A percentile compares a stretch with the other conserved stretches of the same genome.
Evolutionary conservation across 2,329 filamentous ascomycete genomes (phyloP).

Genomic region (Monosporascus cannonballus): DNA sequence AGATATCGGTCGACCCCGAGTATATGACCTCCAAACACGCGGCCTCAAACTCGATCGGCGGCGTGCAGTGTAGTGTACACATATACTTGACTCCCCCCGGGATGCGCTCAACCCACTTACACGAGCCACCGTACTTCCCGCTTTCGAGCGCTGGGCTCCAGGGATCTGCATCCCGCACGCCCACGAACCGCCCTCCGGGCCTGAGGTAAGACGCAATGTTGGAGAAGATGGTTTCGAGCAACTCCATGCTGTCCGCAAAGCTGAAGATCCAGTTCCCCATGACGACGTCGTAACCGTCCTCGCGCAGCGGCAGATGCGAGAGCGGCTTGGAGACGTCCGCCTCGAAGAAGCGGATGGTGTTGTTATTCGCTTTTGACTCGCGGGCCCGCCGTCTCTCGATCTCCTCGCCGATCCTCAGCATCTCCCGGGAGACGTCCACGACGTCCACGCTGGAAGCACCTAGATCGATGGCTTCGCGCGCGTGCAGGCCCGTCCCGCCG

Average conservation of each 20-base stretch:
- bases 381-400: no score
- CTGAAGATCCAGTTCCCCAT: conserved; percentile 13
- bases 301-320: conserved; percentile 3
- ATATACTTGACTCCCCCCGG: no score
- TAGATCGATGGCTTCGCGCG: conserved; percentile 1
- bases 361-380: not conserved
- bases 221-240: conserved; percentile 11
- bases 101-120: no score
- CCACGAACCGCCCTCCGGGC: conserved; percentile 12
- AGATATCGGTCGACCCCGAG: no score
- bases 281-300: conserved; percentile 14
- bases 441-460: conserved; percentile 2
- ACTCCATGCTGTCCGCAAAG: conserved; percentile 3
- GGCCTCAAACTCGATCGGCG: no score
- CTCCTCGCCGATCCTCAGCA: not conserved
- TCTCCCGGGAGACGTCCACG: conserved; percentile 2
- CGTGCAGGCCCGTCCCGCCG: conserved; percentile 1
- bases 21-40: no score
- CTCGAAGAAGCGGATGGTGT: not conserved
- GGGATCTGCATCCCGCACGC: conserved; percentile 10
- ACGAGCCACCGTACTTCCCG: not conserved
- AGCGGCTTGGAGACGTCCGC: conserved; percentile 9
- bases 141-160: not conserved
- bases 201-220: conserved; percentile 8
- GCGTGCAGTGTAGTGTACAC: no score